Percentiles rank a stretch among this genome's conserved stretches.
These are phyloP conservation scores for Actinidia polygama DNA, from an alignment of 179 eudicot genomes.

Conservation along the genomic window DNA sequence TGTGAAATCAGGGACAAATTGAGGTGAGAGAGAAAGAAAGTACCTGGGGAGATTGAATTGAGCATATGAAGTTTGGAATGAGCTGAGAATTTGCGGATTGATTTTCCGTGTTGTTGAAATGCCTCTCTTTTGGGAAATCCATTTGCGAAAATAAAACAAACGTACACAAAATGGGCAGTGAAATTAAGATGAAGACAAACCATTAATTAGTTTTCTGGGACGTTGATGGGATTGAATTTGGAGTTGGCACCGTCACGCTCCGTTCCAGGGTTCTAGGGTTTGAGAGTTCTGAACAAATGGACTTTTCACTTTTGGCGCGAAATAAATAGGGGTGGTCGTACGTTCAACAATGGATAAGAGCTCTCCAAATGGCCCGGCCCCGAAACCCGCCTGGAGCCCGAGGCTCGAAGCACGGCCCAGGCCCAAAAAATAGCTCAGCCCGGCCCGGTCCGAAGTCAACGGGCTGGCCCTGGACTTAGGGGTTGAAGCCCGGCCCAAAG, in stretches of 20 bases:
- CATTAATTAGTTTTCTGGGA: not conserved
- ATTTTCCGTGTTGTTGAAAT: not conserved
- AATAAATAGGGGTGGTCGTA: not conserved
- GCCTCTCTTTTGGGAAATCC: not conserved
- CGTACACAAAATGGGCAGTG: not conserved
- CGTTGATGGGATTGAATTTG: not conserved
- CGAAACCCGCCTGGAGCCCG: no score
- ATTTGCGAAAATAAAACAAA: not conserved
- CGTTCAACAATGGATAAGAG: no score
- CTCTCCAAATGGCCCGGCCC: no score
- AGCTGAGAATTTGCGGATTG: not conserved
- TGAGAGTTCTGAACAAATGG: not conserved
- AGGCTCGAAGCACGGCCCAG: no score
- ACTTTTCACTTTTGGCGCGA: not conserved
- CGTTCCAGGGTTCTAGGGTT: not conserved
- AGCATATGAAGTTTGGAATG: constrained; percentile 14
- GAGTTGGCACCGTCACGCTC: not conserved
- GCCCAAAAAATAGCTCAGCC: no score
- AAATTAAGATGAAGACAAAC: not conserved
- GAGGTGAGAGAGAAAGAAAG: not conserved
- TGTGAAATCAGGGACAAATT: not conserved
- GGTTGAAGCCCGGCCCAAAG: no score
- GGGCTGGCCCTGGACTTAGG: no score
- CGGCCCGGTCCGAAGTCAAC: no score
- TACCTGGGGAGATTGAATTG: constrained; percentile 22